Evolutionary conservation across 1,139 yeast genomes (phyloP).

Genomic region (Taphrina pruni): DNA sequence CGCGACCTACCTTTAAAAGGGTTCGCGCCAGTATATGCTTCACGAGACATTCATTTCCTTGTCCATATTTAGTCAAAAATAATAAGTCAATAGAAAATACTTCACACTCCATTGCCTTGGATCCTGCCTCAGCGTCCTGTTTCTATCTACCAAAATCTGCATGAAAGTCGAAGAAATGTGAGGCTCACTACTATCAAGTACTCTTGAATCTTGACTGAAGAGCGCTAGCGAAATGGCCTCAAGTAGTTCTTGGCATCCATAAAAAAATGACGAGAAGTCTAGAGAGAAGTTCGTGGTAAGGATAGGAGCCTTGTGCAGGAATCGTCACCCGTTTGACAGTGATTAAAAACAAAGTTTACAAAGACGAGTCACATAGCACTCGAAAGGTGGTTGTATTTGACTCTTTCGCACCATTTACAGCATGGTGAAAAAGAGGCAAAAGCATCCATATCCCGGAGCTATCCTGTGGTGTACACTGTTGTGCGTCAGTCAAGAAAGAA

Average conservation of each 20-base stretch:
- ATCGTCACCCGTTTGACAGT: background rate
- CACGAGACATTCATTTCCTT: background rate
- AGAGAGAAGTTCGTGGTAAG: conserved; percentile 39
- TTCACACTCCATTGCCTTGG: no score
- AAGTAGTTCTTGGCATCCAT: conserved; percentile 28
- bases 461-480: background rate
- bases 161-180: conserved; percentile 1
- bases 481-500: background rate
- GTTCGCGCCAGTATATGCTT: background rate
- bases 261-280: conserved; percentile 31
- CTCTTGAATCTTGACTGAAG: conserved; percentile 32
- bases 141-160: no score
- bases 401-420: background rate
- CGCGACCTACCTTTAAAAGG: conserved; percentile 18
- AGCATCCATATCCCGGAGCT: background rate
- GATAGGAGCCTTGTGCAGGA: conserved; percentile 22
- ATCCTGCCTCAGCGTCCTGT: no score
- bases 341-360: background rate
- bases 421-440: conserved; percentile 14
- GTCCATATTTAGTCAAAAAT: background rate
- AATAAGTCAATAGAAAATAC: background rate
- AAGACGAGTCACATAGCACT: background rate
- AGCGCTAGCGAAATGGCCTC: conserved; percentile 39
- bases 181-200: conserved; percentile 38
- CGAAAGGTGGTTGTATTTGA: conserved; percentile 10